Base-by-base conservation (phyloP, 2,329 filamentous ascomycete genomes). In the Fusarium sp. region DNA sequence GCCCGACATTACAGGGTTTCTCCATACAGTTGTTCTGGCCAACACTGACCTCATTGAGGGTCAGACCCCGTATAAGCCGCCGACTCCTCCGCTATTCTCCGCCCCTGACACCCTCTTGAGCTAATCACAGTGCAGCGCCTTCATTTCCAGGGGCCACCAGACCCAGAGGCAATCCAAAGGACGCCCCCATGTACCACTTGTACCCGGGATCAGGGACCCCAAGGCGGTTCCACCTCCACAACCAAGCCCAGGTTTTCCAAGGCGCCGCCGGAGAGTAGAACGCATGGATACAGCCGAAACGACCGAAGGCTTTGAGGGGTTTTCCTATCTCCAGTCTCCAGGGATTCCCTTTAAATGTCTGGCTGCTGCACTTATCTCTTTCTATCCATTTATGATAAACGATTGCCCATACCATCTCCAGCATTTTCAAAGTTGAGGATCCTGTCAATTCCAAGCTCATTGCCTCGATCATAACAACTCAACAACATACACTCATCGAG, bases 241-340 rank as follows among this genome's bases (percentile, higher is more conserved):
- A 58, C 57, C 73, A 63, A 77, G 71, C 67, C 60, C 58, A 70
- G 74, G 65, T 68, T 75, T 66, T 72, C 75, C 73, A 76, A 71
- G 66, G 64, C 67, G 61, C 61, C 58, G 57, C 65, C 69, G 61
- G 71, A 74, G 58, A 70, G 60, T 44, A 71, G 64, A 44, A 74
- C 61, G 57, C 60, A 70, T 73, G 72, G 69, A 70, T 59, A 35
- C 42, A 70, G 71, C 60, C 76, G 60, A 77, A 77, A 73, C 76
- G 65, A 58, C 71, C 73, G 67, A 65, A 57, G 66, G 47, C 66
- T 70, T 69, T 78, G 77, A 78, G 76, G 76, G 76, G 77, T 78
- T 78, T 75, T 73, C 69, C 67, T 72, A 73, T 73, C 43, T 77
- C 68, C 15, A 58, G 32, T 59, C 32, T 59, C 19, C 61, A 65